Conservation (phyloP, 1,284 basidiomycete genomes). For the Meira nashicola region DNA sequence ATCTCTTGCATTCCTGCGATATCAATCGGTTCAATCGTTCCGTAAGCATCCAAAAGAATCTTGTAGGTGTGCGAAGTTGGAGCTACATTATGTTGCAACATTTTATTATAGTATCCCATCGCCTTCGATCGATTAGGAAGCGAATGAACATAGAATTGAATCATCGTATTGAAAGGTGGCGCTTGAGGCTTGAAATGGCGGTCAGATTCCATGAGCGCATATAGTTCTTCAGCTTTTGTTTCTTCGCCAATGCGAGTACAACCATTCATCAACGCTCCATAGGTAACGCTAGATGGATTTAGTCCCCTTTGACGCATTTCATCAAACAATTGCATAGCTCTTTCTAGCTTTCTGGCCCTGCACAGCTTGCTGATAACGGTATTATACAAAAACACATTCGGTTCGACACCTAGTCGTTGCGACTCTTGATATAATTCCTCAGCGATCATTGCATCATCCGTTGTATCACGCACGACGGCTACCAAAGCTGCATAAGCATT, state of each 20-base stretch:
- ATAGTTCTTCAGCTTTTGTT: slow-evolving; percentile 73
- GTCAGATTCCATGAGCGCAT: slow-evolving; percentile 74
- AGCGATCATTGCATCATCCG: slow-evolving; percentile 50
- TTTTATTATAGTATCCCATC: slow-evolving; percentile 67
- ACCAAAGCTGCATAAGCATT: slow-evolving; percentile 49
- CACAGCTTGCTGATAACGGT: slow-evolving; percentile 51
- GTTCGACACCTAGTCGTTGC: slow-evolving; percentile 39
- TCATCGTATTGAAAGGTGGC: slow-evolving; percentile 97
- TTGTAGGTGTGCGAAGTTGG: slow-evolving; percentile 44
- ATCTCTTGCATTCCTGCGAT: slow-evolving; percentile 68
- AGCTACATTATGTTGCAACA: slow-evolving; percentile 64
- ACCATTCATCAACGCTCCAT: slow-evolving; percentile 85
- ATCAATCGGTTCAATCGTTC: slow-evolving; percentile 72
- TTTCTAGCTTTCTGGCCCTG: slow-evolving; percentile 47
- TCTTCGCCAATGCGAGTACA: slow-evolving; percentile 80
- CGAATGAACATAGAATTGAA: slow-evolving; percentile 88
- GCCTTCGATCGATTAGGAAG: slow-evolving; percentile 68
- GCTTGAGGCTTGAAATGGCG: slow-evolving; percentile 78
- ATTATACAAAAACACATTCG: slow-evolving; percentile 49
- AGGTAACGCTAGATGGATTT: slow-evolving; percentile 78
- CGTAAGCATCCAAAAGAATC: slow-evolving; percentile 86
- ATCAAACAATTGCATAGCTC: slow-evolving; percentile 48
- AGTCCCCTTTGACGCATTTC: slow-evolving; percentile 52
- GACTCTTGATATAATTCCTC: slow-evolving; percentile 50
- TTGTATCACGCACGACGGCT: slow-evolving; percentile 48